Evolutionary conservation across 164 flowering plant genomes (phyloP).

Genomic region (Vitis riparia): DNA sequence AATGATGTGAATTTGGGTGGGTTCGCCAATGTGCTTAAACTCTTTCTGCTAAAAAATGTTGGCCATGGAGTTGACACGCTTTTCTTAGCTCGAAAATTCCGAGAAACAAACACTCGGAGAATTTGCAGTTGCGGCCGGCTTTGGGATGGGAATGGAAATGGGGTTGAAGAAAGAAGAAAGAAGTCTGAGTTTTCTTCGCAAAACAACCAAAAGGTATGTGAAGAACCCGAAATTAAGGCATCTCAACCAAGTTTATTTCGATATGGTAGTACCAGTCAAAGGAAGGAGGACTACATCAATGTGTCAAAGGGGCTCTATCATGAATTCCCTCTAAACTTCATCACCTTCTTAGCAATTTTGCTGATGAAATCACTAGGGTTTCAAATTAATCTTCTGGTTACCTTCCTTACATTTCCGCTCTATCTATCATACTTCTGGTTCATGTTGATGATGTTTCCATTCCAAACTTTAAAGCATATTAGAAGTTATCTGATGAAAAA

Average conservation of each 20-base stretch:
- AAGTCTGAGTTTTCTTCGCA: too few relatives aligned
- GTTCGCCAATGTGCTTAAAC: background rate
- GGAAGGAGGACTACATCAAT: background rate
- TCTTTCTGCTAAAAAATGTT: background rate
- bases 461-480: conserved; percentile 16
- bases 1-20: background rate
- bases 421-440: conserved; percentile 31
- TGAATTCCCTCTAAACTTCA: conserved; percentile 25
- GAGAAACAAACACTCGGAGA: too few relatives aligned
- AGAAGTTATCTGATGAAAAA: conserved; percentile 15
- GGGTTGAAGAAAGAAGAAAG: too few relatives aligned
- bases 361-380: conserved; percentile 41
- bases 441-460: conserved; percentile 42
- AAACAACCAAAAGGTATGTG: too few relatives aligned
- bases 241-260: too few relatives aligned
- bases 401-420: conserved; percentile 43
- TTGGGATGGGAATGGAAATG: too few relatives aligned
- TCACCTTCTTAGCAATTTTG: conserved; percentile 32
- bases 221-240: too few relatives aligned
- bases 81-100: background rate
- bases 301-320: conserved; percentile 5
- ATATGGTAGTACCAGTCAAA: too few relatives aligned
- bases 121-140: too few relatives aligned
- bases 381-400: conserved; percentile 40
- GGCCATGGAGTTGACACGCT: background rate